Evolutionary conservation across 352 stramenopile species (phyloP), one percentile per base, ranked within the genome.

Genomic region (Proteromonas lacertae): DNA sequence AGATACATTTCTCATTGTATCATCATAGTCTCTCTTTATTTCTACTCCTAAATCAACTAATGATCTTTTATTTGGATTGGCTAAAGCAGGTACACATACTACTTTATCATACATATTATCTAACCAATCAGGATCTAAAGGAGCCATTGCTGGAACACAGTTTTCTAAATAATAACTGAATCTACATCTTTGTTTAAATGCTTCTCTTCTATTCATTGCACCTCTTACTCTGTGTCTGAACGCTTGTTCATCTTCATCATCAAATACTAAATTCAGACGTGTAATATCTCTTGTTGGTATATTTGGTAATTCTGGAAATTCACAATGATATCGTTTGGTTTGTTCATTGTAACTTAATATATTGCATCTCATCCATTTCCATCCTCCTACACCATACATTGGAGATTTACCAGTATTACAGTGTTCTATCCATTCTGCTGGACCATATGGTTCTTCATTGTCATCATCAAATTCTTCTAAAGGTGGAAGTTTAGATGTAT

Each of bases 101-200:
- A n/a, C n/a, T n/a, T n/a, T n/a, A n/a, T n/a, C n/a, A n/a, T n/a
- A n/a, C n/a, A n/a, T n/a, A n/a, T n/a, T n/a, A n/a, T n/a, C n/a
- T n/a, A n/a, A n/a, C n/a, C n/a, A n/a, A n/a, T n/a, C n/a, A n/a
- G n/a, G n/a, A n/a, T n/a, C n/a, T n/a, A n/a, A n/a, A n/a, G n/a
- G n/a, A n/a, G n/a, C n/a, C n/a, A n/a, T n/a, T n/a, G n/a, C n/a
- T n/a, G n/a, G n/a, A n/a, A n/a, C n/a, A n/a, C n/a, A n/a, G n/a
- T n/a, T n/a, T n/a, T n/a, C n/a, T n/a, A n/a, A n/a, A 37, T 80
- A 87, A 45, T 77, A 62, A 41, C 87, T 69, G 32, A 89, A 76
- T 18, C 73, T 58, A 19, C 86, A 51, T 43, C 69, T 62, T 0
- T 62, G 60, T 43, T 84, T 87, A 4, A 63, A 57, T 4, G 60